Evolutionary conservation across 305 asterid genomes (phyloP).

Genomic region (Nicotiana rustica): DNA sequence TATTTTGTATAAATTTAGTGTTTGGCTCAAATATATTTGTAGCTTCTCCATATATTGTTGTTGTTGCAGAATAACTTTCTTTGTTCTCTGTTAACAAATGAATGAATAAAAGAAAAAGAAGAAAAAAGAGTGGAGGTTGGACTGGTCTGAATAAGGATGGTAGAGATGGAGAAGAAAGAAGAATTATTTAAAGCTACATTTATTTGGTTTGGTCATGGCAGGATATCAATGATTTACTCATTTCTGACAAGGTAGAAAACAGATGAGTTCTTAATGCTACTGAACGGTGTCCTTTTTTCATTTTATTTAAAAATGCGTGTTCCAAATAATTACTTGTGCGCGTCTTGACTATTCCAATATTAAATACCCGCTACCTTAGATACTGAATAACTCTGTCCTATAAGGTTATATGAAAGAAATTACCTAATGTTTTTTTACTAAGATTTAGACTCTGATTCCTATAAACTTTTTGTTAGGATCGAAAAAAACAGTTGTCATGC

Average conservation of each 20-base stretch:
- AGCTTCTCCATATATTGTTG: constrained; percentile 46
- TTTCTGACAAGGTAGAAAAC: constrained; percentile 19
- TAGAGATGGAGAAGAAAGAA: background rate
- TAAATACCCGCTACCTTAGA: too few relatives aligned
- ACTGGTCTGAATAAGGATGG: background rate
- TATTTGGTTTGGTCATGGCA: constrained; percentile 49
- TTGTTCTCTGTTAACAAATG: constrained; percentile 2
- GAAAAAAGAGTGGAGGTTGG: background rate
- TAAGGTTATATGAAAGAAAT: too few relatives aligned
- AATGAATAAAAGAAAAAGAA: constrained; percentile 15
- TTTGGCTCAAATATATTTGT: constrained; percentile 31
- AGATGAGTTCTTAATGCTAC: constrained; percentile 16
- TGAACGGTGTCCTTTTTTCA: background rate
- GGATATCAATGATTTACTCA: constrained; percentile 34
- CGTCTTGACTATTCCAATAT: too few relatives aligned
- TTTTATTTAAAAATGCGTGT: too few relatives aligned
- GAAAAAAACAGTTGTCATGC: too few relatives aligned
- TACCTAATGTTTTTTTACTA: too few relatives aligned
- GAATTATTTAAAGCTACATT: constrained; percentile 49
- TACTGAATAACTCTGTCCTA: too few relatives aligned
- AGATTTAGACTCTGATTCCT: too few relatives aligned
- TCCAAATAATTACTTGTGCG: too few relatives aligned
- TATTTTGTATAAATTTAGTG: constrained; percentile 36
- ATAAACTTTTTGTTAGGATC: too few relatives aligned
- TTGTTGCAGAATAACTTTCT: background rate